A percentile compares a stretch with the other conserved stretches of the same genome.
phyloP scores from a whole-genome alignment of 345 rosid genomes.

The Hypericum androsaemum region DNA sequence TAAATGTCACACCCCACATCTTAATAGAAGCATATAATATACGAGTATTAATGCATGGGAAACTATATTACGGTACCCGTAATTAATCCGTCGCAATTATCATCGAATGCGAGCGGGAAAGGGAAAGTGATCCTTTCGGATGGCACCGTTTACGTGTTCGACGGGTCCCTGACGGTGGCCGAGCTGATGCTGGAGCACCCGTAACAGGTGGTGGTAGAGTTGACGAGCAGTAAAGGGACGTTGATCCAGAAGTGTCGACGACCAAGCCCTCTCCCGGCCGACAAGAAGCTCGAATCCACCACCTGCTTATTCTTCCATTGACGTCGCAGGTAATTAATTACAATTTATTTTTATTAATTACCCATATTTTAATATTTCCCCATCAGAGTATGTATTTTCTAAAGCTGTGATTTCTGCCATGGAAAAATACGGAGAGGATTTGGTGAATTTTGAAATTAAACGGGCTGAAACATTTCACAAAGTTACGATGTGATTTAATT shows the following conservation, averaged over 20 bases:
- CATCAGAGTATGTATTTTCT: too few species aligned
- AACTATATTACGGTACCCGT: conserved; percentile 17
- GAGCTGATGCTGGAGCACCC: conserved; percentile 82
- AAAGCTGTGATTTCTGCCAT: too few species aligned
- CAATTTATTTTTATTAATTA: too few species aligned
- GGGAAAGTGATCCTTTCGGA: conserved; percentile 55
- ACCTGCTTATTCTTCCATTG: too few species aligned
- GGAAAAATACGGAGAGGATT: too few species aligned
- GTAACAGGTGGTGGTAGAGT: conserved; percentile 64
- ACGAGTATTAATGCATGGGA: conserved; percentile 38
- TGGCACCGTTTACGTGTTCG: conserved; percentile 46
- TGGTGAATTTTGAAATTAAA: too few species aligned
- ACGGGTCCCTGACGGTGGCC: conserved; percentile 44
- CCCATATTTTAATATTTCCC: too few species aligned
- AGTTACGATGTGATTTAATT: too few species aligned
- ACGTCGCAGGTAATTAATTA: too few species aligned
- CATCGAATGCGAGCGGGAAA: conserved; percentile 28
- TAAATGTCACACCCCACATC: background rate
- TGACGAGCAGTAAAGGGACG: conserved; percentile 18
- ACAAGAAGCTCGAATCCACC: conserved; percentile 57
- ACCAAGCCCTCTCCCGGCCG: conserved; percentile 63
- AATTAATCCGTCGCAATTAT: background rate
- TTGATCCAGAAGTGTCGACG: conserved; percentile 14
- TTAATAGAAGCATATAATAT: background rate
- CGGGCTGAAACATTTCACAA: too few species aligned